Evolutionary conservation across 805 yeast genomes (phyloP), one percentile per base, ranked within the genome.

Genomic region (Wickerhamomyces chambardii): DNA sequence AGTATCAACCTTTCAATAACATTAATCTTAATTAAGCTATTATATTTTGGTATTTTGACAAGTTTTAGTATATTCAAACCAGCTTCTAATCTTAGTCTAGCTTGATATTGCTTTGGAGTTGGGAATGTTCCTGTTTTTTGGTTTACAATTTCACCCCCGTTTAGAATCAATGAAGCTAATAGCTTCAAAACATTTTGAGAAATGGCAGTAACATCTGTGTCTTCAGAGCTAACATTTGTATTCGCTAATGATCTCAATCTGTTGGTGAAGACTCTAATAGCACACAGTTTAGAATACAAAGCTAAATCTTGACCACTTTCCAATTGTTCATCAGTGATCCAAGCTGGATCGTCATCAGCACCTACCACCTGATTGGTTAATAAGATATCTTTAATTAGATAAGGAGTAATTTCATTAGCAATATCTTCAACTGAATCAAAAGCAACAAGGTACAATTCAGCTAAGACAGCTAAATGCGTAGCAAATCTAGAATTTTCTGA

Each of bases 61-160:
- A 87, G 53, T 47, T 81, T 78, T 24, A 87, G 54, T 10, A 86
- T 46, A 44, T 65, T 67, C 26, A 72, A 48, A 1, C 94, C 95
- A 2, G 94, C 90, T 25, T 61, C 64, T 10, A 84, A 59, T 45
- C 94, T 65, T 33, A 86, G 55, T 42, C 74, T 70, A 39, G 77
- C 67, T 49, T 79, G 81, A 48, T 61, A 77, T 26, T 59, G 59
- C 18, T 51, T 59, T 4, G 95, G 95, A 0, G 95, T 82, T 14
- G 82, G 78, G 44, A 56, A 64, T 15, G 59, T 56, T 9, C 55
- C 59, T 5, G 65, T 46, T 36, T 65, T 64, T 17, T 51, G 40
- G 35, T 70, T 42, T 3, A 78, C 73, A 24, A 86, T 68, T 47
- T 87, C 95, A 21, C 95, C 95, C 31, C 83, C 82, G 50, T 79